Conservation (phyloP, 345 rosid genomes). For the Lumnitzera racemosa region DNA sequence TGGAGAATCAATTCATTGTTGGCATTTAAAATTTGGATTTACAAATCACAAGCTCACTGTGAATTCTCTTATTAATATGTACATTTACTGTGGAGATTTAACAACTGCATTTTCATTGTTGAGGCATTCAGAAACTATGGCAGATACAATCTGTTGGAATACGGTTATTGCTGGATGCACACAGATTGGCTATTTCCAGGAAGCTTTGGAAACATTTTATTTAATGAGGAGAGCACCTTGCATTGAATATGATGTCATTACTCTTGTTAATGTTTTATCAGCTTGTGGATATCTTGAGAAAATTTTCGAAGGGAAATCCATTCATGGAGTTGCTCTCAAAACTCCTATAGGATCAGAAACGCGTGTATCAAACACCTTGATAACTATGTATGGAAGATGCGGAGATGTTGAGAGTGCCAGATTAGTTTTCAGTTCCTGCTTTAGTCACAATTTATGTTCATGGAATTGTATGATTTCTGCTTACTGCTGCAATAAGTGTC, state of each 20-base stretch:
- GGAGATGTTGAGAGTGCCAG: slow-evolving; percentile 36
- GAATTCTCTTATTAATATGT: slow-evolving; percentile 39
- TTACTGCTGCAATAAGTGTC: slow-evolving; percentile 51
- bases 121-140: slow-evolving; percentile 7
- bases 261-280: slow-evolving; percentile 29
- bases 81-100: slow-evolving; percentile 26
- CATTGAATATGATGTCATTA: slow-evolving; percentile 29
- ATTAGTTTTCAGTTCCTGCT: slow-evolving; percentile 26
- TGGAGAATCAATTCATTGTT: slow-evolving; percentile 38
- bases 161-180: slow-evolving; percentile 37
- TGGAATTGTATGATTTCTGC: slow-evolving; percentile 68
- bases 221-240: slow-evolving; percentile 29
- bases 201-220: slow-evolving; percentile 35
- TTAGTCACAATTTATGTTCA: slow-evolving; percentile 47
- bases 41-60: slow-evolving; percentile 17
- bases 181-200: slow-evolving; percentile 18
- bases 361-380: slow-evolving; percentile 47
- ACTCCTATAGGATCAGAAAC: slow-evolving; percentile 26
- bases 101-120: slow-evolving; percentile 25
- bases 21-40: slow-evolving; percentile 43
- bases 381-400: slow-evolving; percentile 60
- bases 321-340: slow-evolving; percentile 45
- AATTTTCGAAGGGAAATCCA: slow-evolving; percentile 28
- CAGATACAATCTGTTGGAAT: slow-evolving; percentile 45
- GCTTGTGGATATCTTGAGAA: slow-evolving; percentile 46